A percentile compares a stretch with the other conserved stretches of the same genome.
These are phyloP conservation scores for Basidioascus undulatus DNA, from an alignment of 768 basidiomycete genomes.

Conservation along the genomic window DNA sequence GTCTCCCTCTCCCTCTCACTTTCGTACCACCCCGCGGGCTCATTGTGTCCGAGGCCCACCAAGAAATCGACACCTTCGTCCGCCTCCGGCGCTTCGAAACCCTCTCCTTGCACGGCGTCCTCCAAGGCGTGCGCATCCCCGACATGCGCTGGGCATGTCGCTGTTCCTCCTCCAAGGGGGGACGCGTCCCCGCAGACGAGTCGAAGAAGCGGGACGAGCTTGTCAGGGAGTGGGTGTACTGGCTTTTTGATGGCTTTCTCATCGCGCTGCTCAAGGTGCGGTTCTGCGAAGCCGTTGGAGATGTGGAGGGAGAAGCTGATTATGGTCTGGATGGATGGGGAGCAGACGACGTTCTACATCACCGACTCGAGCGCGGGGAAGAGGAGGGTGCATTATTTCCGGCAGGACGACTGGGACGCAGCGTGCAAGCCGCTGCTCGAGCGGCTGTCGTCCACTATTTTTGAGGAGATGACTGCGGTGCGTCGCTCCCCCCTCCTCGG, in stretches of 20 bases:
- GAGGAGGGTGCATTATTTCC: slow-evolving; percentile 67
- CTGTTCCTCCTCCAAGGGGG: slow-evolving; percentile 9
- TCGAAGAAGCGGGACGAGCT: slow-evolving; percentile 52
- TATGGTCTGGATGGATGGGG: neutral
- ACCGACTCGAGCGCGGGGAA: slow-evolving; percentile 73
- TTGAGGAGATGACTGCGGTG: slow-evolving; percentile 46
- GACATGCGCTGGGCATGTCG: slow-evolving; percentile 77
- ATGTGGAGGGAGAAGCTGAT: neutral
- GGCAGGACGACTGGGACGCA: slow-evolving; percentile 77
- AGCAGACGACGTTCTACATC: slow-evolving; percentile 72
- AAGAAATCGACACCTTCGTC: slow-evolving; percentile 56
- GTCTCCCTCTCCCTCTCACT: neutral
- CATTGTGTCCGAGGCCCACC: neutral
- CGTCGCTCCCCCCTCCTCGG: too few species aligned
- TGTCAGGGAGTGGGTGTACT: slow-evolving; percentile 69
- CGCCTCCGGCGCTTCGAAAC: slow-evolving; percentile 56
- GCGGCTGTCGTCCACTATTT: slow-evolving; percentile 42
- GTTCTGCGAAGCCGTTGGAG: neutral
- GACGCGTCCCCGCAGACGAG: slow-evolving; percentile 35
- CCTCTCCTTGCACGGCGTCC: slow-evolving; percentile 41
- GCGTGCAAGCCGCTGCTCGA: slow-evolving; percentile 61
- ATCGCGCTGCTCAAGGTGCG: slow-evolving; percentile 50
- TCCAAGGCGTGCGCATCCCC: slow-evolving; percentile 49
- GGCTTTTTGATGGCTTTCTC: slow-evolving; percentile 78
- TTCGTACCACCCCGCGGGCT: neutral